These are phyloP conservation scores for Piedraia hortae DNA, from an alignment of 2,329 filamentous ascomycete species.

Conservation along the genomic window DNA sequence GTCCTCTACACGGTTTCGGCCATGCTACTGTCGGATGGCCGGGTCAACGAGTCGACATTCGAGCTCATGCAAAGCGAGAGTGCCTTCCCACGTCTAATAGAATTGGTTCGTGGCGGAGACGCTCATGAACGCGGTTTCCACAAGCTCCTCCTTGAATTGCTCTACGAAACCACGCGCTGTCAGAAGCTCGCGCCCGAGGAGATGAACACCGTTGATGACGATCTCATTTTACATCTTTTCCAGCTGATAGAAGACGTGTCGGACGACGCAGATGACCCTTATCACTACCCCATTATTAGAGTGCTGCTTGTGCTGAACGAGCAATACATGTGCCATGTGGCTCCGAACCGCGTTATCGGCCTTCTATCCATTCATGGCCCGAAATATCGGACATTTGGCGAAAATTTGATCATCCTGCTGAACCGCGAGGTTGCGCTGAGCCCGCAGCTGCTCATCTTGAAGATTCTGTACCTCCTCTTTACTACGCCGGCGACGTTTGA, in stretches of 20 bases:
- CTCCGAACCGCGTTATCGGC: slow-evolving; percentile 89
- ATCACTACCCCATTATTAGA: slow-evolving; percentile 83
- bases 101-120: slow-evolving; percentile 41
- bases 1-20: slow-evolving; percentile 61
- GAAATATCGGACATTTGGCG: slow-evolving; percentile 76
- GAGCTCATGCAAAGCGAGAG: slow-evolving; percentile 68
- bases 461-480: slow-evolving; percentile 83
- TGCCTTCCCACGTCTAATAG: slow-evolving; percentile 57
- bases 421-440: slow-evolving; percentile 87
- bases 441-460: slow-evolving; percentile 82
- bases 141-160: slow-evolving; percentile 54
- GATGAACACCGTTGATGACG: slow-evolving; percentile 40
- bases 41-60: slow-evolving; percentile 48
- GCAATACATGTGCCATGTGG: slow-evolving; percentile 53
- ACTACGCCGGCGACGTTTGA: slow-evolving; percentile 78
- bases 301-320: slow-evolving; percentile 92
- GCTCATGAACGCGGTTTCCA: slow-evolving; percentile 43
- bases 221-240: slow-evolving; percentile 61
- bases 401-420: slow-evolving; percentile 83
- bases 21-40: slow-evolving; percentile 68
- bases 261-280: slow-evolving; percentile 70
- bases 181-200: slow-evolving; percentile 56
- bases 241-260: slow-evolving; percentile 67
- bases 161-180: slow-evolving; percentile 92
- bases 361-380: slow-evolving; percentile 56